phyloP scores from a whole-genome alignment of 2,329 filamentous ascomycete genomes.

The Exophiala xenobiotica region DNA sequence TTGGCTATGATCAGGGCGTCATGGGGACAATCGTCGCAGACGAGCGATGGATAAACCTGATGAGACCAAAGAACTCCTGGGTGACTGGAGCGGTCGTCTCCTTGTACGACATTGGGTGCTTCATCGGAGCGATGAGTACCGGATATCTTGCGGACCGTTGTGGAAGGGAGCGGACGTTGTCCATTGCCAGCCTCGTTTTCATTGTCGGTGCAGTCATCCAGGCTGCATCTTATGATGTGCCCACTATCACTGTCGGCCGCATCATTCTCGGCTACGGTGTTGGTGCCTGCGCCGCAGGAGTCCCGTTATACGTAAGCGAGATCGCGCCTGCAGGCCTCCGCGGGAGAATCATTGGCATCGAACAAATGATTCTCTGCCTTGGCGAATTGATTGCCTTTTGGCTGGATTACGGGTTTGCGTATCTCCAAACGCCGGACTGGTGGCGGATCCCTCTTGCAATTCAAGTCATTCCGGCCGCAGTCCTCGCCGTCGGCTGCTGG shows the following conservation, averaged over 20 bases:
- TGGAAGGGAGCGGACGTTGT: slow-evolving; percentile 9
- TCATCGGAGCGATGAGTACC: slow-evolving; percentile 19
- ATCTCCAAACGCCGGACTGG: slow-evolving; percentile 28
- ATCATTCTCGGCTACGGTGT: slow-evolving; percentile 51
- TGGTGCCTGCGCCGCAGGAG: slow-evolving; percentile 47
- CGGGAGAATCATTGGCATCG: slow-evolving; percentile 41
- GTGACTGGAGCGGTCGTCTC: slow-evolving; percentile 39
- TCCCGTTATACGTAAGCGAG: slow-evolving; percentile 50
- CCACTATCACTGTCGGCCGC: slow-evolving; percentile 51
- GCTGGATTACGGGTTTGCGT: slow-evolving; percentile 36
- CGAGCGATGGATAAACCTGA: slow-evolving; percentile 32
- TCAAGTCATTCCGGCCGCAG: slow-evolving; percentile 34
- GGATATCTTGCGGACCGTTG: slow-evolving; percentile 8
- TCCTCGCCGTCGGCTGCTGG: slow-evolving; percentile 31
- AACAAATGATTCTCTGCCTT: slow-evolving; percentile 48
- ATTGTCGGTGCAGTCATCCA: slow-evolving; percentile 29
- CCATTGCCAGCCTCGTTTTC: slow-evolving; percentile 10
- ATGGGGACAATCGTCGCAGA: slow-evolving; percentile 36
- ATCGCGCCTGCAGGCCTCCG: slow-evolving; percentile 41
- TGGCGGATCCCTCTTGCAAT: slow-evolving; percentile 37
- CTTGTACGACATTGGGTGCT: slow-evolving; percentile 40
- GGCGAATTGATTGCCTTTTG: slow-evolving; percentile 42
- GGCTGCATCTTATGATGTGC: slow-evolving; percentile 37
- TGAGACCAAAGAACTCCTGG: slow-evolving; percentile 28
- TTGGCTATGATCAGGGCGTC: slow-evolving; percentile 38